Evolutionary conservation across 306 rosid species (phyloP).

Genomic region (Cicer judaicum): DNA sequence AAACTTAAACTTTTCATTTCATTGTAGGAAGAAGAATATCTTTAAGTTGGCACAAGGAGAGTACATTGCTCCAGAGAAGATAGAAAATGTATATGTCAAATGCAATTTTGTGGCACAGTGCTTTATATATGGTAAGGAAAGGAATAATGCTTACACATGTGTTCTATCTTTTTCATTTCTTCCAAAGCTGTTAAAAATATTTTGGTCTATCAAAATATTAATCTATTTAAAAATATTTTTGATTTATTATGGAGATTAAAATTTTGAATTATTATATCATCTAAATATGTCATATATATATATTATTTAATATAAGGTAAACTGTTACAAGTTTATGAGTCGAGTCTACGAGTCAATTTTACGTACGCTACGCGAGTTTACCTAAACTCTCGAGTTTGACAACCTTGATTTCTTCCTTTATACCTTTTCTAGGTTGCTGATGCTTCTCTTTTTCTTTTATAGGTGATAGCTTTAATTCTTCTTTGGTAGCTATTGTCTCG

Average conservation of each 20-base stretch:
- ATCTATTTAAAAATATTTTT: too few species aligned
- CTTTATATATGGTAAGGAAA: constrained; percentile 85
- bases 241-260: too few species aligned
- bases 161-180: background rate
- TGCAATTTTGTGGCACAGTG: constrained; percentile 88
- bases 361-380: too few species aligned
- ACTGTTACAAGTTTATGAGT: too few species aligned
- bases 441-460: constrained; percentile 40
- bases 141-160: constrained; percentile 31
- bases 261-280: too few species aligned
- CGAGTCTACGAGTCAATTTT: too few species aligned
- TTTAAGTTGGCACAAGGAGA: constrained; percentile 99
- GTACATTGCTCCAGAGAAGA: constrained; percentile 98
- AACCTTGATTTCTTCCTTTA: background rate
- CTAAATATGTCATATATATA: too few species aligned
- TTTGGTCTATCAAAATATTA: too few species aligned
- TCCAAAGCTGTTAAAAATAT: background rate
- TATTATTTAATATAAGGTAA: too few species aligned
- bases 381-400: too few species aligned
- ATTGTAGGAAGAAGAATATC: constrained; percentile 91
- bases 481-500: constrained; percentile 79
- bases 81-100: constrained; percentile 88
- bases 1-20: constrained; percentile 35
- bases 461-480: constrained; percentile 96
- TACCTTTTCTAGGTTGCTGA: constrained; percentile 41